Base-by-base conservation (phyloP, 495 filamentous ascomycete species). In the Tuber brumale region DNA sequence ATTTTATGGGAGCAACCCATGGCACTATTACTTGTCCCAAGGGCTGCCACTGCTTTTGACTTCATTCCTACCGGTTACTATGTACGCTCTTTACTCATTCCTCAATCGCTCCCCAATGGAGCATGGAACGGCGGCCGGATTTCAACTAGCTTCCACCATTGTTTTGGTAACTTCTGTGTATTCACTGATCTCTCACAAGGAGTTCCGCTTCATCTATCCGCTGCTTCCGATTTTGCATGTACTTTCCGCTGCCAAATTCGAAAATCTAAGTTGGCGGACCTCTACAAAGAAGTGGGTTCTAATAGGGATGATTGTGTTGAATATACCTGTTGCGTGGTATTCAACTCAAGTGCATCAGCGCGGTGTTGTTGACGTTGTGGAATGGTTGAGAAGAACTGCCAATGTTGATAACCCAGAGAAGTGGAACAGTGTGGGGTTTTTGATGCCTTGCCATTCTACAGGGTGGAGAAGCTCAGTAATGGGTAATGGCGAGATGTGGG, bases 401-500 rank as follows among this genome's bases (percentile, higher is more conserved):
- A 42, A 46, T 27, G 57, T 41, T 8, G 76, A 77, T 16, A 42
- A 8, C 27, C 78, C 86, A 23, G 90, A 93, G 70, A 69, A 82
- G 48, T 85, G 87, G 44, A 90, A 91, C 43, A 93, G 93, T 51
- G 91, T 90, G 10, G 93, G 91, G 6, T 97, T 98, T 85, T 87
- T 99, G n/a, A 97, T 95, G 88, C 95, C 96, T 23, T 99, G 95
- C 85, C 96, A 99, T 86, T 92, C 92, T 79, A 97, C 94, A 14
- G 95, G 95, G n/a, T 99, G 95, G 96, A 92, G 93, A 75, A 92
- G 91, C 9, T 93, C 94, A 81, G 74, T 79, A 23, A 87, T 98
- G 45, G 86, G 94, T 57, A 84, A 85, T 69, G 90, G 97, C 42
- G 85, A 90, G 74, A 93, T 94, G 4, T 94, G 95, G 89, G 95